Evolutionary conservation across 768 basidiomycete genomes (phyloP).

Genomic region (Lanmaoa rubissima): DNA sequence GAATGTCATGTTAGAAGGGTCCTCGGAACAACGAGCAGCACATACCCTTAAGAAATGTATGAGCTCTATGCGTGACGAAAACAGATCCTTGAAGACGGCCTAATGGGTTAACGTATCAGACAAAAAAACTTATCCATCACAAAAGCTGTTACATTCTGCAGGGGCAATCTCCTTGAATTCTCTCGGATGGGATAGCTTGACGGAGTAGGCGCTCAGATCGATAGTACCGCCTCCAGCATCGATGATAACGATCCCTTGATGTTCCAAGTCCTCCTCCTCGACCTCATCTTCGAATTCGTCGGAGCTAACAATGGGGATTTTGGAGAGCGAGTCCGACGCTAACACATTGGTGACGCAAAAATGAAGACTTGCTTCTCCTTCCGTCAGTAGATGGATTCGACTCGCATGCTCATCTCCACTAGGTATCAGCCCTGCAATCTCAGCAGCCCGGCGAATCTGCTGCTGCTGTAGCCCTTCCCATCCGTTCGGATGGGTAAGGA

Average conservation of each 20-base stretch:
- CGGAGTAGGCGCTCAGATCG: slow-evolving; percentile 38
- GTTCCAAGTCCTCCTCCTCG: slow-evolving; percentile 30
- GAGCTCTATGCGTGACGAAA: slow-evolving; percentile 33
- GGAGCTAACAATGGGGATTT: not conserved
- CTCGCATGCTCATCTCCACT: slow-evolving; percentile 4
- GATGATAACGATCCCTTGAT: slow-evolving; percentile 40
- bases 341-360: slow-evolving; percentile 44
- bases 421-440: slow-evolving; percentile 24
- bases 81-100: slow-evolving; percentile 40
- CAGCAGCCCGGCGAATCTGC: slow-evolving; percentile 28
- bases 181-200: slow-evolving; percentile 18
- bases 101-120: slow-evolving; percentile 5
- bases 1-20: not conserved
- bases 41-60: slow-evolving; percentile 29
- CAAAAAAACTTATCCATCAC: not conserved
- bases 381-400: slow-evolving; percentile 27
- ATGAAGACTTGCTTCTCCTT: slow-evolving; percentile 28
- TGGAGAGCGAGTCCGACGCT: slow-evolving; percentile 28
- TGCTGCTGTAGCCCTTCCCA: slow-evolving; percentile 32
- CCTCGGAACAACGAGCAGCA: not conserved
- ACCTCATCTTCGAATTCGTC: not conserved
- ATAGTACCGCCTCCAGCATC: slow-evolving; percentile 45
- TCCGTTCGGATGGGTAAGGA: slow-evolving; percentile 32
- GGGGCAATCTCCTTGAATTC: slow-evolving; percentile 36
- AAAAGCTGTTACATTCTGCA: slow-evolving; percentile 25